These are phyloP conservation scores for Endothia cerciana DNA, from an alignment of 2,329 filamentous ascomycete species.

Conservation along the genomic window DNA sequence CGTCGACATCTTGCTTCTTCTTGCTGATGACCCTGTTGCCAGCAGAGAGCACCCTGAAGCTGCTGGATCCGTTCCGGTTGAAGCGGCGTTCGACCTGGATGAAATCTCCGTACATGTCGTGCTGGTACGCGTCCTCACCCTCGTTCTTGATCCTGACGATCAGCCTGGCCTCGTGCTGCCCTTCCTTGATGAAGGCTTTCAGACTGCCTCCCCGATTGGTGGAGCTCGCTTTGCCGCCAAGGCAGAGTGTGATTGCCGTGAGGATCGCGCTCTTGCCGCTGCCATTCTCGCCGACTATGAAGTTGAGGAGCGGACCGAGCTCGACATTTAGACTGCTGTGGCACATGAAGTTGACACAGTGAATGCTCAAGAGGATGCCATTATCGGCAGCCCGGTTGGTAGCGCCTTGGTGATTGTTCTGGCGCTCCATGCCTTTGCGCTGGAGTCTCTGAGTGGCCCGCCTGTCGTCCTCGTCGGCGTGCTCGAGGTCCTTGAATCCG, in stretches of 20 bases:
- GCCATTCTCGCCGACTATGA: constrained; percentile 96
- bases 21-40: constrained; percentile 73
- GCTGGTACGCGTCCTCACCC: constrained; percentile 82
- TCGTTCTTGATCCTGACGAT: constrained; percentile 89
- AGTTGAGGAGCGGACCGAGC: constrained; percentile 95
- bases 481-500: constrained; percentile 59
- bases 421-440: constrained; percentile 34
- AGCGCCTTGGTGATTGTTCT: constrained; percentile 50
- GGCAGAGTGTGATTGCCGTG: constrained; percentile 87
- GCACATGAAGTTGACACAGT: constrained; percentile 95
- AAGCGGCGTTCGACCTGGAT: constrained; percentile 95
- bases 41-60: constrained; percentile 84
- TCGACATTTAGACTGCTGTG: constrained; percentile 80
- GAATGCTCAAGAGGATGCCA: constrained; percentile 86
- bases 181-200: constrained; percentile 88
- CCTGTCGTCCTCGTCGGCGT: constrained; percentile 63
- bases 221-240: constrained; percentile 91
- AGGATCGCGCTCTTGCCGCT: constrained; percentile 97
- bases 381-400: constrained; percentile 75
- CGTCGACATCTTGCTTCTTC: constrained; percentile 85
- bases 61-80: constrained; percentile 70
- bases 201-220: constrained; percentile 91
- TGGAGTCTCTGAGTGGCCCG: constrained; percentile 66
- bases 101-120: constrained; percentile 77
- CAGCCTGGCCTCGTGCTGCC: constrained; percentile 74